Conservation (phyloP, 106 monocot species). For the Cymbidium sinense region DNA sequence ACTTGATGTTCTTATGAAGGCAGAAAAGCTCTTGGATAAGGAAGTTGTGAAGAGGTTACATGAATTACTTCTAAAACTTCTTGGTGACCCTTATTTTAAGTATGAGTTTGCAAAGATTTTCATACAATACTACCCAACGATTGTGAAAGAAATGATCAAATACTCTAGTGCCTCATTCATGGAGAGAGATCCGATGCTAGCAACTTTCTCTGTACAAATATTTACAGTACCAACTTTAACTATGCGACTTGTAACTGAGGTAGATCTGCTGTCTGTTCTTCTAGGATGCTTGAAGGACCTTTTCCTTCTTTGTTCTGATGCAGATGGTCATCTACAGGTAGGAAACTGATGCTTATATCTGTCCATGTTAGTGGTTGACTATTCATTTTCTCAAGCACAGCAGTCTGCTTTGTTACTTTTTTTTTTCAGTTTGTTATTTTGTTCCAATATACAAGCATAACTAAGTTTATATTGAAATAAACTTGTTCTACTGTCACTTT, state of each 20-base stretch:
- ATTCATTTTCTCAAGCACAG: neutral
- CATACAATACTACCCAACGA: conserved; percentile 46
- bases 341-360: conserved; percentile 13
- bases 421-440: neutral
- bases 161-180: conserved; percentile 21
- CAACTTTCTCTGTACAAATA: conserved; percentile 85
- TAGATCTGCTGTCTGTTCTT: conserved; percentile 17
- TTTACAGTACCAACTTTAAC: conserved; percentile 86
- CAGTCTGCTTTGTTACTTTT: neutral
- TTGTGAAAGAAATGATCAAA: conserved; percentile 40
- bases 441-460: too few species aligned
- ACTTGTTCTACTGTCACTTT: too few species aligned
- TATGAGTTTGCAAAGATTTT: conserved; percentile 75
- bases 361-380: neutral
- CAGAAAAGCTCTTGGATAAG: conserved; percentile 60
- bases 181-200: conserved; percentile 42
- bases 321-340: conserved; percentile 23
- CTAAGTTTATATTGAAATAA: too few species aligned
- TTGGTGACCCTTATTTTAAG: conserved; percentile 84
- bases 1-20: conserved; percentile 45
- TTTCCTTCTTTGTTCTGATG: conserved; percentile 17
- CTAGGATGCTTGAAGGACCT: conserved; percentile 20
- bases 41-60: conserved; percentile 63
- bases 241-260: conserved; percentile 35
- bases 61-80: conserved; percentile 77